Evolutionary conservation across 495 filamentous ascomycete species (phyloP).

Genomic region (Aspergillus incahuasiensis): DNA sequence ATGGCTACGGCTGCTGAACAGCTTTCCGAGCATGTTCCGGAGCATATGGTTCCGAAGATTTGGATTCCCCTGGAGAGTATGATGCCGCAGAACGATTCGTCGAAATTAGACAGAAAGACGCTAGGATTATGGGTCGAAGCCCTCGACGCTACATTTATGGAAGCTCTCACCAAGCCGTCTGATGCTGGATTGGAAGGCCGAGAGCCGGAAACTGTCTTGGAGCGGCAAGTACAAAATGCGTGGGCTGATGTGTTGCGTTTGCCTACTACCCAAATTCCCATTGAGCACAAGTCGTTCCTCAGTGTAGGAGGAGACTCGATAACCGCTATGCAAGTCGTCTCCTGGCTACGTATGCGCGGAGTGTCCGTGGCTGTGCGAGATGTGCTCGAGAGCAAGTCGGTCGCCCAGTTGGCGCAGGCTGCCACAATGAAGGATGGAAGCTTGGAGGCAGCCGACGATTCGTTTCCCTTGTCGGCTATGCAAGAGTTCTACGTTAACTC

Average conservation of each 20-base stretch:
- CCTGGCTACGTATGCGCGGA: constrained; percentile 16
- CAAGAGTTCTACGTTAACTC: constrained; percentile 7
- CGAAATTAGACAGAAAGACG: constrained; percentile 36
- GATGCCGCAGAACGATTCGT: constrained; percentile 36
- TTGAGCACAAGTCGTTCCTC: constrained; percentile 23
- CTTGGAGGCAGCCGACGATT: background rate
- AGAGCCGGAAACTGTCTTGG: background rate
- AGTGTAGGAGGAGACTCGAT: constrained; percentile 40
- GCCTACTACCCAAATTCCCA: constrained; percentile 11
- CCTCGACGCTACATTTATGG: background rate
- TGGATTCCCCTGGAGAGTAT: constrained; percentile 17
- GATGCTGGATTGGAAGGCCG: background rate
- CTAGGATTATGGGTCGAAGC: constrained; percentile 13
- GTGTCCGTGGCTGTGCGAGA: constrained; percentile 20
- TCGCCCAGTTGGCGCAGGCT: background rate
- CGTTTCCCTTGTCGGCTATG: constrained; percentile 6
- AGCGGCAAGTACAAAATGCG: constrained; percentile 12
- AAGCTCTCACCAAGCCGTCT: background rate
- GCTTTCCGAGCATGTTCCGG: constrained; percentile 2
- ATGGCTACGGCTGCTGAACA: constrained; percentile 1
- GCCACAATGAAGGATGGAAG: background rate
- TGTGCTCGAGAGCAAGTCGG: constrained; percentile 24
- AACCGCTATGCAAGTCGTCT: constrained; percentile 52
- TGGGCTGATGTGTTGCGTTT: constrained; percentile 23
- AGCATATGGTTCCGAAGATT: constrained; percentile 24